These are phyloP conservation scores for Pichia sp. DNA, from an alignment of 1,139 yeast species.

Conservation along the genomic window DNA sequence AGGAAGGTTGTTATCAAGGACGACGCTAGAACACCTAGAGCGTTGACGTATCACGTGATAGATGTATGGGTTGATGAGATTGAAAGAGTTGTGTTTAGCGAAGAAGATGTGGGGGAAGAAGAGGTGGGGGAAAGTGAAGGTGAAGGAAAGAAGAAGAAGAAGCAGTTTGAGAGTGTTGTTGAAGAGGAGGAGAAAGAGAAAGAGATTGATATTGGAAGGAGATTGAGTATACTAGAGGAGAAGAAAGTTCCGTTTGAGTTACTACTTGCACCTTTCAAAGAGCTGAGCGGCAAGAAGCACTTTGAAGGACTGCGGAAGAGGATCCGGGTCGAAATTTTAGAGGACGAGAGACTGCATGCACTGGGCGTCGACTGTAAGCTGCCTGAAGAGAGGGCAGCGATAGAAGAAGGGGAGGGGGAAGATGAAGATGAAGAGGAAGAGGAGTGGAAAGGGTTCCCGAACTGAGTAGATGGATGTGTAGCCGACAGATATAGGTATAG, in stretches of 20 bases:
- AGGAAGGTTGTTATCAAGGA: constrained; percentile 41
- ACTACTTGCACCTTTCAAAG: constrained; percentile 53
- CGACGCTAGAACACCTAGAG: constrained; percentile 54
- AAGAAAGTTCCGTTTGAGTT: constrained; percentile 44
- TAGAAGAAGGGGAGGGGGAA: constrained; percentile 23
- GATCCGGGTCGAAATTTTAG: constrained; percentile 57
- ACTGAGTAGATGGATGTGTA: constrained; percentile 1
- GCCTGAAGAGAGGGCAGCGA: too few species aligned
- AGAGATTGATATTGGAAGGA: too few species aligned
- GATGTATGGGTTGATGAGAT: constrained; percentile 84
- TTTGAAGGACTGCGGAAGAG: constrained; percentile 62
- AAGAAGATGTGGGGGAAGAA: constrained; percentile 36
- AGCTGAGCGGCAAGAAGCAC: constrained; percentile 41
- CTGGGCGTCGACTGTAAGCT: constrained; percentile 60
- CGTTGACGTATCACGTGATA: constrained; percentile 76
- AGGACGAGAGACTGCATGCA: constrained; percentile 51
- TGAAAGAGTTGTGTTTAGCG: constrained; percentile 53
- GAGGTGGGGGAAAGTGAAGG: constrained; percentile 25
- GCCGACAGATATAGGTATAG: not conserved
- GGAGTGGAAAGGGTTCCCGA: constrained; percentile 28
- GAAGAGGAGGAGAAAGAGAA: constrained; percentile 9
- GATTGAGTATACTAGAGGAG: too few species aligned
- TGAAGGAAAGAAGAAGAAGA: constrained; percentile 3
- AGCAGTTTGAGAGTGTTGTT: too few species aligned
- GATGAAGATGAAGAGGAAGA: constrained; percentile 33